Evolutionary conservation across 768 basidiomycete genomes (phyloP).

Genomic region (Panaeolus papilionaceus): DNA sequence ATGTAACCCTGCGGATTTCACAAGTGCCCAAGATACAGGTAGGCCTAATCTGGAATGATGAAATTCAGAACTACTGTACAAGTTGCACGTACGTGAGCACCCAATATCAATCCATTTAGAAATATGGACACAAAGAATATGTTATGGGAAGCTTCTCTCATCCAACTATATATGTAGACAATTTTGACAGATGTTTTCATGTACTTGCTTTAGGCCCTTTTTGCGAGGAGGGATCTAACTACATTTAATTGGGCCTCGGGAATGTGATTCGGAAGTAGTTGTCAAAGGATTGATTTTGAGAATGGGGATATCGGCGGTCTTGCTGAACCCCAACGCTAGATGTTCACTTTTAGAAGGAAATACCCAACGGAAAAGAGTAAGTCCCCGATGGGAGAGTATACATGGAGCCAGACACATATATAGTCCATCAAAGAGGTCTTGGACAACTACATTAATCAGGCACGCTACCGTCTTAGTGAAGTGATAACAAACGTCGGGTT

Average conservation of each 20-base stretch:
- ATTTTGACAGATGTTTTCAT: neutral
- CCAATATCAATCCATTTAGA: neutral
- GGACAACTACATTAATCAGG: neutral
- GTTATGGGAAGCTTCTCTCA: neutral
- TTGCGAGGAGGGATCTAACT: neutral
- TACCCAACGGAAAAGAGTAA: neutral
- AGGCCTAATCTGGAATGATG: neutral
- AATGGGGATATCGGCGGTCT: conserved; percentile 13
- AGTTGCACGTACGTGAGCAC: neutral
- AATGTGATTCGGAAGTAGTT: conserved; percentile 6
- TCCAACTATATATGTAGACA: neutral
- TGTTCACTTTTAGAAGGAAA: neutral
- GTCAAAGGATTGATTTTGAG: neutral
- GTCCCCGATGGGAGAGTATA: neutral
- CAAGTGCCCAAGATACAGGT: neutral
- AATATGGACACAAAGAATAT: neutral
- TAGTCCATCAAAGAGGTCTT: neutral
- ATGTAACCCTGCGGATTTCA: neutral
- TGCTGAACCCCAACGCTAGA: neutral
- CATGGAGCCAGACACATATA: neutral
- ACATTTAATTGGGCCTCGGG: conserved; percentile 3
- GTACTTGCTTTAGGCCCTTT: neutral
- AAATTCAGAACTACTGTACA: neutral
- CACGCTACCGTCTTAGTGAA: neutral
- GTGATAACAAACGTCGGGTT: neutral